These are phyloP conservation scores for Psilocybe subaeruginosa DNA, from an alignment of 768 basidiomycete species.

Conservation along the genomic window DNA sequence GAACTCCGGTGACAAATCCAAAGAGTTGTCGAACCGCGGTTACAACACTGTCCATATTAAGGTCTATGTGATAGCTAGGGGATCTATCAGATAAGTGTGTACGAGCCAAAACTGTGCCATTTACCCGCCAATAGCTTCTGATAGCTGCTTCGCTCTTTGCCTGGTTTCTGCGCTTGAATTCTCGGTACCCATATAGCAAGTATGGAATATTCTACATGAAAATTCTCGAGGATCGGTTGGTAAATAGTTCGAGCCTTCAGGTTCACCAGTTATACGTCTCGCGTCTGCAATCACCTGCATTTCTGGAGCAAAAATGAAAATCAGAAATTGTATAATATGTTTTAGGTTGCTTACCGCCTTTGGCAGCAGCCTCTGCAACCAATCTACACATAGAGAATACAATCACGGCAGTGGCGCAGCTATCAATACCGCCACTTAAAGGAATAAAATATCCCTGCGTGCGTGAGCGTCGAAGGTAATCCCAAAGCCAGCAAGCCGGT, in stretches of 20 bases:
- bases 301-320: conserved; percentile 43
- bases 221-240: conserved; percentile 91
- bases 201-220: conserved; percentile 87
- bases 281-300: conserved; percentile 90
- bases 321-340: neutral
- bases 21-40: conserved; percentile 85
- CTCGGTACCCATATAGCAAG: conserved; percentile 99
- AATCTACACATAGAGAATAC: conserved; percentile 96
- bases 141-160: conserved; percentile 82
- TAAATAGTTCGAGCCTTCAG: conserved; percentile 77
- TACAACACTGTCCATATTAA: conserved; percentile 96
- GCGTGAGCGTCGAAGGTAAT: conserved; percentile 92
- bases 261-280: conserved; percentile 84
- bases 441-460: conserved; percentile 96
- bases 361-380: conserved; percentile 76
- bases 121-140: conserved; percentile 89
- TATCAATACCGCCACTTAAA: conserved; percentile 95
- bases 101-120: conserved; percentile 10
- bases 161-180: conserved; percentile 91
- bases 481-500: conserved; percentile 99
- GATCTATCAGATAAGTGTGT: neutral
- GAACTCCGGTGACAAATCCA: conserved; percentile 67
- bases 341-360: conserved; percentile 57
- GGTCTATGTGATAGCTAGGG: conserved; percentile 85
- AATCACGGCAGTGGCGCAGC: conserved; percentile 95